Conservation (phyloP, 495 filamentous ascomycete genomes). For the Penicillium nucicola region DNA sequence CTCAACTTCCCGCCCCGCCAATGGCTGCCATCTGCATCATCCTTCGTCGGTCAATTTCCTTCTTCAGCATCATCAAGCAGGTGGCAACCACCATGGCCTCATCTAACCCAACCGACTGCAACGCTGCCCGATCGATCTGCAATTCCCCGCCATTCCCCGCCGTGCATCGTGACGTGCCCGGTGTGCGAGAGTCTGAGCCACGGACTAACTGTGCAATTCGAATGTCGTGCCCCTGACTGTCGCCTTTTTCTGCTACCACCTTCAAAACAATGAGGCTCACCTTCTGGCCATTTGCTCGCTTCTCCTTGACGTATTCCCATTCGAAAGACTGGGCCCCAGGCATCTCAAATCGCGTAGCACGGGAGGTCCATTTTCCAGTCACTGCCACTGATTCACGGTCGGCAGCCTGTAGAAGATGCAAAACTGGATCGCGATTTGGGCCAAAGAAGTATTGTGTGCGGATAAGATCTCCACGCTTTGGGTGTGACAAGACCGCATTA, state of each 20-base stretch:
- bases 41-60: constrained; percentile 53
- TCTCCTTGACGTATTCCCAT: constrained; percentile 46
- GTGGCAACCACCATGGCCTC: constrained; percentile 49
- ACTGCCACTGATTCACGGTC: constrained; percentile 6
- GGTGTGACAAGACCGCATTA: constrained; percentile 27
- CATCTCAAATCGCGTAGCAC: constrained; percentile 34
- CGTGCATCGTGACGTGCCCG: constrained; percentile 32
- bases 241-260: constrained; percentile 7
- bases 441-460: constrained; percentile 51
- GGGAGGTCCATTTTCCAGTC: constrained; percentile 28
- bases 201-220: constrained; percentile 45
- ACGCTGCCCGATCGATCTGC: constrained; percentile 33
- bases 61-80: constrained; percentile 55
- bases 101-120: constrained; percentile 21
- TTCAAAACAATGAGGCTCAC: constrained; percentile 35
- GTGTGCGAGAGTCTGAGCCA: constrained; percentile 36
- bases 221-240: neutral
- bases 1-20: constrained; percentile 18
- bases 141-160: constrained; percentile 55
- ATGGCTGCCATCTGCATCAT: constrained; percentile 43
- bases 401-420: constrained; percentile 21
- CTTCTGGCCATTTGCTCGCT: constrained; percentile 25
- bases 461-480: constrained; percentile 23
- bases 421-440: constrained; percentile 32
- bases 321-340: constrained; percentile 37